Base-by-base conservation (phyloP, 1,284 basidiomycete genomes). In the Pascua sp. region DNA sequence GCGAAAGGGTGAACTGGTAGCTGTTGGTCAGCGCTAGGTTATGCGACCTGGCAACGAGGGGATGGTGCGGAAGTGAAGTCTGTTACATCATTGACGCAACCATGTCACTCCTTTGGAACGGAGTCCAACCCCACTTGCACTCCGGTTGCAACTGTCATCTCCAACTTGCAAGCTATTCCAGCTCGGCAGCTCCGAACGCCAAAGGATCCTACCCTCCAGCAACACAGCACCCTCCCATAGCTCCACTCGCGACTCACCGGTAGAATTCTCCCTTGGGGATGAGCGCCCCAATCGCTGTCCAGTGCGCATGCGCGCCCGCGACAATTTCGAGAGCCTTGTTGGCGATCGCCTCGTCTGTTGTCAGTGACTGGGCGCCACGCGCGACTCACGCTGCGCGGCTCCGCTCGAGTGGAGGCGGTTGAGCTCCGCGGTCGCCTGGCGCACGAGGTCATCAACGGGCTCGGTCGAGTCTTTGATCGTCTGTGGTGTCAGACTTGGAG, bases 211-310 rank as follows among this genome's bases (percentile, higher is more conserved):
- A n/a, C n/a, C n/a, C n/a, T n/a, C n/a, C 24, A 7, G 24, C 24
- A 32, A 32, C 24, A 32, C 24, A 32, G 24, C 24, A 32, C 24
- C 24, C 4, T 44, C n/a, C 42, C n/a, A 15, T n/a, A 15, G 5
- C 13, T 17, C 24, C 24, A 32, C 11, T 17, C 7, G 8, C 10
- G 11, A 62, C 69, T 36, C 50, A 75, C 75, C 74, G 65, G 59
- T 74, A 71, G 56, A 71, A 76, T 64, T 78, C 75, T 16, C 72
- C 69, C 48, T 63, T 59, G n/a, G 76, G 76, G 53, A 78, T 72
- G 37, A 73, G 59, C 3, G 54, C 49, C 13, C 69, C 68, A 9
- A 78, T 73, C 32, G 51, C 55, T 2, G 54, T 55, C 76, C 76
- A 78, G 42, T 66, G 57, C 24, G 65, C 53, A 41, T 67, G 61